These are phyloP conservation scores for Ricinus communis DNA, from an alignment of 345 rosid species.

Conservation along the genomic window DNA sequence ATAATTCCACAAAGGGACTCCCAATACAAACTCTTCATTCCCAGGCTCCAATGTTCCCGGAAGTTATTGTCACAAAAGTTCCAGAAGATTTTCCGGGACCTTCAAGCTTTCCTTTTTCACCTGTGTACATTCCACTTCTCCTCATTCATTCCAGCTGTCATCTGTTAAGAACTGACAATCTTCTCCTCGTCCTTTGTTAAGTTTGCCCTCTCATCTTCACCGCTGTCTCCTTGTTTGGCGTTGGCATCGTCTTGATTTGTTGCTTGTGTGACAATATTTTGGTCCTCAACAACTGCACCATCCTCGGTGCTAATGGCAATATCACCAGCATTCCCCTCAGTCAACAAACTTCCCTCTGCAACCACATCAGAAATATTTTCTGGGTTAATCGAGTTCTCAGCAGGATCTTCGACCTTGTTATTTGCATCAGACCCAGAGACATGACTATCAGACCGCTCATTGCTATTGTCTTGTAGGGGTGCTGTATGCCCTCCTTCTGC, in stretches of 20 bases:
- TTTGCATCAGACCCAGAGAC: not conserved
- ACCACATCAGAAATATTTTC: not conserved
- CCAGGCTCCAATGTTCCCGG: not conserved
- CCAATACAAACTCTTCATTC: not conserved
- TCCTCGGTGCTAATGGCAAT: conserved; percentile 12
- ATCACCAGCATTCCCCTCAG: conserved; percentile 29
- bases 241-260: conserved; percentile 10
- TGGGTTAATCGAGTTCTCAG: not conserved
- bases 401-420: conserved; percentile 6
- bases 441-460: not conserved
- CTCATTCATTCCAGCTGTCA: not conserved
- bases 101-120: not conserved
- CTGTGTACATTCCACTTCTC: not conserved
- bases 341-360: conserved; percentile 11
- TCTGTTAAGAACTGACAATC: conserved; percentile 1
- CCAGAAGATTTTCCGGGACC: not conserved
- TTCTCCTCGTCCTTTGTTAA: conserved; percentile 15
- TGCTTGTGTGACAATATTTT: conserved; percentile 11
- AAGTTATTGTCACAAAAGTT: not conserved
- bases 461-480: not conserved
- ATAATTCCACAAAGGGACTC: not conserved
- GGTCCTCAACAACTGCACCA: not conserved
- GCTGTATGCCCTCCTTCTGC: not conserved
- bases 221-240: conserved; percentile 23
- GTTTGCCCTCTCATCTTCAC: conserved; percentile 4